These are phyloP conservation scores for Sarocladium kiliense DNA, from an alignment of 2,329 filamentous ascomycete genomes.

Conservation along the genomic window DNA sequence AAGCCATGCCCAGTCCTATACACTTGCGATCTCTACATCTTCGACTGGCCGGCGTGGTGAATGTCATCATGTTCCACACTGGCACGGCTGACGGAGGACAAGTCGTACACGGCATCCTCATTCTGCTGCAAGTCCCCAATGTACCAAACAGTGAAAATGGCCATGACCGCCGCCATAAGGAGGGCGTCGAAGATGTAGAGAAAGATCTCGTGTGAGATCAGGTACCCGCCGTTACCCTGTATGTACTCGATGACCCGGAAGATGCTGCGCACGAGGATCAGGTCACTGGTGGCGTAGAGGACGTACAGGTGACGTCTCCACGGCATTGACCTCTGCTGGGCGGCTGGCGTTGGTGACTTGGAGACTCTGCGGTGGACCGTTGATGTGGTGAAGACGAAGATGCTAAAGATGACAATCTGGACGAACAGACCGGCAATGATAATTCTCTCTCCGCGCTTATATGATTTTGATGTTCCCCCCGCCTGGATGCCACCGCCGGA, in stretches of 20 bases:
- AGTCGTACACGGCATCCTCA: not conserved
- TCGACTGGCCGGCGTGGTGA: not conserved
- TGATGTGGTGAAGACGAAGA: constrained; percentile 42
- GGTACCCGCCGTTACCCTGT: constrained; percentile 33
- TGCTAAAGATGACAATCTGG: constrained; percentile 47
- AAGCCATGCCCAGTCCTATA: not conserved
- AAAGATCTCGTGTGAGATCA: constrained; percentile 34
- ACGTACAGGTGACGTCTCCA: constrained; percentile 26
- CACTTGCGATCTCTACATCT: not conserved
- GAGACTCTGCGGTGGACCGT: constrained; percentile 34
- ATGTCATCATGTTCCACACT: not conserved
- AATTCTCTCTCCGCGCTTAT: constrained; percentile 37
- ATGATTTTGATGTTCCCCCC: constrained; percentile 15
- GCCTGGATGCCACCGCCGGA: constrained; percentile 33
- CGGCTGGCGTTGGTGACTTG: constrained; percentile 16
- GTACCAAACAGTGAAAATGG: constrained; percentile 26
- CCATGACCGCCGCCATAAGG: constrained; percentile 35
- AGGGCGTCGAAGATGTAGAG: constrained; percentile 39
- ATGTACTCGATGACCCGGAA: constrained; percentile 44
- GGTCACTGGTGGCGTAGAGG: constrained; percentile 24
- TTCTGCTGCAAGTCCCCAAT: constrained; percentile 12
- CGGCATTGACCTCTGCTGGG: constrained; percentile 12
- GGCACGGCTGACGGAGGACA: not conserved
- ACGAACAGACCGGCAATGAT: constrained; percentile 48
- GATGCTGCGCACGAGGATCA: constrained; percentile 40